These are phyloP conservation scores for Fusarium floridanum DNA, from an alignment of 2,329 filamentous ascomycete genomes.

Conservation along the genomic window DNA sequence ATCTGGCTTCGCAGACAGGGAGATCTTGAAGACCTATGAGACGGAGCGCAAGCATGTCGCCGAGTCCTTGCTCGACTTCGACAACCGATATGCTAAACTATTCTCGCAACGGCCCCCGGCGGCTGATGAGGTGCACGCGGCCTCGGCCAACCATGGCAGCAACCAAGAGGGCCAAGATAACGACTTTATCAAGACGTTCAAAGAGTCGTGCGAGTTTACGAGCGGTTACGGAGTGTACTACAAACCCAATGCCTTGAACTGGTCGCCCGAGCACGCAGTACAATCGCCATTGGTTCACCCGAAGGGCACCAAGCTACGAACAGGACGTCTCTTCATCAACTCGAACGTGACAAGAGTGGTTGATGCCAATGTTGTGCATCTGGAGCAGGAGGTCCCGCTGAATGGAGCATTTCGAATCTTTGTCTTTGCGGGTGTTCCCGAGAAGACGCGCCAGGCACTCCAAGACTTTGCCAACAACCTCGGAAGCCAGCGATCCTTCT, in stretches of 20 bases:
- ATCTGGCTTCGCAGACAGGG: conserved; percentile 80
- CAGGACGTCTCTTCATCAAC: conserved; percentile 82
- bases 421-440: conserved; percentile 81
- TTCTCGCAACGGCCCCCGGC: conserved; percentile 85
- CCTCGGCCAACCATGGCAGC: conserved; percentile 57
- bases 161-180: conserved; percentile 68
- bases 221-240: conserved; percentile 93
- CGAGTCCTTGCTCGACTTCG: conserved; percentile 86
- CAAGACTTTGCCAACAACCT: conserved; percentile 77
- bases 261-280: conserved; percentile 79
- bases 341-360: conserved; percentile 87
- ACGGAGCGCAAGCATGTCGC: conserved; percentile 86
- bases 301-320: conserved; percentile 72
- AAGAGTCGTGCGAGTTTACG: conserved; percentile 91
- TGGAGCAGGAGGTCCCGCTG: conserved; percentile 89
- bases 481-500: conserved; percentile 77
- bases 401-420: conserved; percentile 92
- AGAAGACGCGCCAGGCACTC: conserved; percentile 72
- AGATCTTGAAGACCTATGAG: conserved; percentile 87
- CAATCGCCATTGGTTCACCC: conserved; percentile 78
- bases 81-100: conserved; percentile 88
- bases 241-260: conserved; percentile 85
- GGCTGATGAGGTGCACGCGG: conserved; percentile 78
- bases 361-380: conserved; percentile 89
- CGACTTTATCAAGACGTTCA: conserved; percentile 90